Evolutionary conservation across 371 early-diverging fungal genomes (phyloP), one percentile per base, ranked within the genome.

Genomic region (Mortierella sp.): DNA sequence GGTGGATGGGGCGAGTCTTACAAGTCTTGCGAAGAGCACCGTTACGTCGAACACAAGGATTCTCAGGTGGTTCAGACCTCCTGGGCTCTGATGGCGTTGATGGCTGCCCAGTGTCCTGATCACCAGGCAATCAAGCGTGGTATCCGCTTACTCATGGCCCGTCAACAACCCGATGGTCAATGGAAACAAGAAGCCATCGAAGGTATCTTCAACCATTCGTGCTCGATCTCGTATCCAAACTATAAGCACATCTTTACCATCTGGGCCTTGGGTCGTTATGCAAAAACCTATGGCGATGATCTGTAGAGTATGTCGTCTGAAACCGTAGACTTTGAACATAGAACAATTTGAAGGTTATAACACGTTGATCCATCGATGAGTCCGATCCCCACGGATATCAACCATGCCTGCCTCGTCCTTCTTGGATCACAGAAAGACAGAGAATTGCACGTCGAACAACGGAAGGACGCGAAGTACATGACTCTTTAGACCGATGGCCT

Each of bases 1-100:
- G 98, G 98, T 61, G 98, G 98, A 4, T 98, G 98, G 98, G 98
- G 98, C 53, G 98, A 98, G 76, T 83, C 90, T 8, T 98, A 95
- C 84, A 90, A 92, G 87, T 88, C 94, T 2, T 95, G 94, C 64
- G 95, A 94, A 66, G 66, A 68, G 41, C 88, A 83, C 65, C 85
- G 73, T 1, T 96, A 90, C 61, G 79, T 84, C 45, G 86, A 89
- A 45, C 90, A 90, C 53, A 80, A 82, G 8, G 66, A 84, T 39
- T 88, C 94, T 2, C 98, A 98, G 81, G 96, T 97, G 2, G 95
- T 96, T 6, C 90, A 97, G 54, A 98, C 98, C 0, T 86, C 95
- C 0, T 97, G 91, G 87, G 95, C 95, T 4, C 53, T 94, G 42
- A 84, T 97, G 80, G 91, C 92, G 0, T 82, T 98, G 54, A 84